phyloP scores from a whole-genome alignment of 495 filamentous ascomycete genomes.

The Neurospora pannonica region DNA sequence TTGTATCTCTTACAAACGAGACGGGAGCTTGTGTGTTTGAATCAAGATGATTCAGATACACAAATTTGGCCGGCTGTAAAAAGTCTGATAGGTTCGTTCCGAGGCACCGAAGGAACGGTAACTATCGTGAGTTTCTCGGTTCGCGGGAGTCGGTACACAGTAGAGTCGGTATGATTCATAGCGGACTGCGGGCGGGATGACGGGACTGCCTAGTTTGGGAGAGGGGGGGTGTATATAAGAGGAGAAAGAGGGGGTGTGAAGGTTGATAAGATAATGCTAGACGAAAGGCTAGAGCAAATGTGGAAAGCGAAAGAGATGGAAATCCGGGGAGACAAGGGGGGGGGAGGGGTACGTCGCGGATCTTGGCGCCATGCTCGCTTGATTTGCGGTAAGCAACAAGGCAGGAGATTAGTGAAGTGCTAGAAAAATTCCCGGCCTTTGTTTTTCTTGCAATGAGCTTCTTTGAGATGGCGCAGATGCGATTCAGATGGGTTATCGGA shows the following conservation, averaged over 20 bases:
- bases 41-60: not conserved
- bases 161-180: not conserved
- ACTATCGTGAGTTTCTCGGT: not conserved
- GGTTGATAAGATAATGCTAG: not conserved
- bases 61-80: not conserved
- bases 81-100: not conserved
- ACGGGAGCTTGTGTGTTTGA: not conserved
- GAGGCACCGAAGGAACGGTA: not conserved
- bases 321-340: not conserved
- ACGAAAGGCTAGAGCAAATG: not conserved
- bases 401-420: not conserved
- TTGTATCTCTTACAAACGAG: not conserved
- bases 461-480: not conserved
- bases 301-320: not conserved
- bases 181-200: not conserved
- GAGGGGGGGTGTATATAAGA: not conserved
- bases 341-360: not conserved
- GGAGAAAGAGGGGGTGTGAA: not conserved
- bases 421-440: not conserved
- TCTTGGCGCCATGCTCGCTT: not conserved
- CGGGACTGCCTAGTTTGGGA: not conserved
- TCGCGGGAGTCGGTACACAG: not conserved
- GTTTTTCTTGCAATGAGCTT: not conserved
- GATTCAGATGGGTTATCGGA: not conserved
- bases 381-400: not conserved